These are phyloP conservation scores for Schizothecium vesticola DNA, from an alignment of 495 filamentous ascomycete species.

Conservation along the genomic window DNA sequence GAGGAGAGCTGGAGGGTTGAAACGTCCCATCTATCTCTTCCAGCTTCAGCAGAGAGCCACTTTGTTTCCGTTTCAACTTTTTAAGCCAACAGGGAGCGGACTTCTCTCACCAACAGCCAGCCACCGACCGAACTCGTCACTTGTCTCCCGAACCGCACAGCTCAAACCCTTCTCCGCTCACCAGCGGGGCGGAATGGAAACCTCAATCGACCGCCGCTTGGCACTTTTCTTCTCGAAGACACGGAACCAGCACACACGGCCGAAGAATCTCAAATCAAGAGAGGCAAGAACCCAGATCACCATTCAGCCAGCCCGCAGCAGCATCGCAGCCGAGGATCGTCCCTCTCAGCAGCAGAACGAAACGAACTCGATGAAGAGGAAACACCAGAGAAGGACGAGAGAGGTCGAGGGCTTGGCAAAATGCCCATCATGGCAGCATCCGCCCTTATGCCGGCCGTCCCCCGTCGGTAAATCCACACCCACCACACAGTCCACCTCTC, in stretches of 20 bases:
- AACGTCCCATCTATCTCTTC: neutral
- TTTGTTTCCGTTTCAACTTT: neutral
- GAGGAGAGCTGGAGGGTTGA: neutral
- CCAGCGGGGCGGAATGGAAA: neutral
- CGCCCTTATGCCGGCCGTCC: conserved; percentile 5
- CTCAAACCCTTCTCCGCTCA: neutral
- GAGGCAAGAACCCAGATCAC: neutral
- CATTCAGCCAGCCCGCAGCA: neutral
- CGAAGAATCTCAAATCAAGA: neutral
- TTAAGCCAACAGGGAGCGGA: neutral
- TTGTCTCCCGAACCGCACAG: neutral
- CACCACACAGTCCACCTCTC: neutral
- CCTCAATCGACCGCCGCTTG: neutral
- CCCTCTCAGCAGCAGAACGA: conserved; percentile 13
- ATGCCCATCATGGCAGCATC: neutral
- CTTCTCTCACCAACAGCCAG: neutral
- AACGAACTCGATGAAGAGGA: neutral
- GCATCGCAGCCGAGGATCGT: neutral
- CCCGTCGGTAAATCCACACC: neutral
- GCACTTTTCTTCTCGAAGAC: conserved; percentile 9
- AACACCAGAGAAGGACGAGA: neutral
- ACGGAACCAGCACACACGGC: neutral
- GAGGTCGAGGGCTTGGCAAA: neutral
- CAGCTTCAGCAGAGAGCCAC: neutral
- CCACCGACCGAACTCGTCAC: neutral